Conservation (phyloP, 208 protist genomes). For the Trypanosoma cruzi region DNA sequence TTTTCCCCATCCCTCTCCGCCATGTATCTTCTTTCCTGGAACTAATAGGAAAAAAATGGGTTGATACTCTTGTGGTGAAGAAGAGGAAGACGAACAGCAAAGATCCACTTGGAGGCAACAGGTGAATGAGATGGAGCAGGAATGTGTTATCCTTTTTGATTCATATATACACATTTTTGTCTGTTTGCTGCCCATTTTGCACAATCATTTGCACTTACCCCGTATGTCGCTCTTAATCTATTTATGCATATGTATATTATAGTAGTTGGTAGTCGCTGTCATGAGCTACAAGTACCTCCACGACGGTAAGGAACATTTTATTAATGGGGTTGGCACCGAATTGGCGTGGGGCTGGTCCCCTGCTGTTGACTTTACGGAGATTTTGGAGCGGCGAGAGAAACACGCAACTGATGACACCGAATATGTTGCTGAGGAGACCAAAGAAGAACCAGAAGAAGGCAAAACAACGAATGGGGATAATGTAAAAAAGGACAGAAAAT, state of each 20-base stretch:
- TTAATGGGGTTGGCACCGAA: slow-evolving; percentile 88
- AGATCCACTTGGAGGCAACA: neutral
- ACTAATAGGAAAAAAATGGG: neutral
- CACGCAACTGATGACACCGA: neutral
- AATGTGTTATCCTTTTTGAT: neutral
- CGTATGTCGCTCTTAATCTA: neutral
- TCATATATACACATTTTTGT: neutral
- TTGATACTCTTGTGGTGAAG: neutral
- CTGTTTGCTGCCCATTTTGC: neutral
- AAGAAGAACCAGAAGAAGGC: neutral
- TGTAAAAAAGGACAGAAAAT: neutral
- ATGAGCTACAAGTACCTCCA: slow-evolving; percentile 92
- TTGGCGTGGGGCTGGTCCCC: slow-evolving; percentile 90
- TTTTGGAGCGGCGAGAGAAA: slow-evolving; percentile 38
- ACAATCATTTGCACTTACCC: neutral
- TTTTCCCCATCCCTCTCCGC: slow-evolving; percentile 53
- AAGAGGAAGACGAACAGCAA: neutral
- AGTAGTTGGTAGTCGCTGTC: neutral
- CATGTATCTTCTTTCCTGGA: slow-evolving; percentile 55
- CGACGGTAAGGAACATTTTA: slow-evolving; percentile 74
- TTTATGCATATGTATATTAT: neutral
- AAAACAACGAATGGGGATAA: neutral
- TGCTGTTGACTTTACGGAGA: slow-evolving; percentile 67
- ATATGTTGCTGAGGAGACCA: neutral
- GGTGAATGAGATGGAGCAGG: neutral